Evolutionary conservation across 2,329 filamentous ascomycete species (phyloP), one percentile per base, ranked within the genome.

Genomic region (Ceratocystiopsis sp.): DNA sequence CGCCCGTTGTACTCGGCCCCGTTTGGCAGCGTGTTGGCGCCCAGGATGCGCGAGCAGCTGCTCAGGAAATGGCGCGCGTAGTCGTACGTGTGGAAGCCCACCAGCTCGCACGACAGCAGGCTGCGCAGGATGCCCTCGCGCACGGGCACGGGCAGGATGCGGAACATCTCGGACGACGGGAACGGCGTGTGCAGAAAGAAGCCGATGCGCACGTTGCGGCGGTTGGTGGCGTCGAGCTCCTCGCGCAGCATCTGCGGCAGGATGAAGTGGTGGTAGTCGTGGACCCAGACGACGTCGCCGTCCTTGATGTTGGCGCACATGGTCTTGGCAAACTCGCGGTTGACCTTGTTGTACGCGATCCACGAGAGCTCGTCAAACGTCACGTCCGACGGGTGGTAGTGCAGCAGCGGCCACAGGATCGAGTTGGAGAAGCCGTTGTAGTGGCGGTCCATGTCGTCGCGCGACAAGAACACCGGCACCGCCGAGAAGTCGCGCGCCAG

Each of bases 391-490:
- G 91, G 89, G 62, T 98, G 91, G 65, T 96, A 96, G 66, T 96
- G 91, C 68, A 98, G 93, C 35, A 98, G 77, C 3, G 91, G 91
- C 91, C 91, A 98, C 47, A 98, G 78, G 59, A 96, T 96, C 9
- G 85, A 93, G 63, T 98, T 96, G 35, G 87, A 89, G 61, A 96
- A 96, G 40, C 91, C 91, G 57, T 98, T 98, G 69, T 98, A 96
- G 63, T 96, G 91, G 49, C 80, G 75, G 60, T 96, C 91, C 42
- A 87, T 87, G 48, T 96, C 73, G 52, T 96, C 86, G 54, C 95
- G 85, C 48, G 87, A 82, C 55, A 96, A 78, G 59, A 95, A 95
- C 43, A 98, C 82, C 1, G 91, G 89, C 36, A 93, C 76, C 9
- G 89, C 87, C 52, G 81, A 79, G 61, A 93, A 87, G 55, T 95